Conservation (phyloP, 345 rosid species). For the Anastatica hierochuntica region DNA sequence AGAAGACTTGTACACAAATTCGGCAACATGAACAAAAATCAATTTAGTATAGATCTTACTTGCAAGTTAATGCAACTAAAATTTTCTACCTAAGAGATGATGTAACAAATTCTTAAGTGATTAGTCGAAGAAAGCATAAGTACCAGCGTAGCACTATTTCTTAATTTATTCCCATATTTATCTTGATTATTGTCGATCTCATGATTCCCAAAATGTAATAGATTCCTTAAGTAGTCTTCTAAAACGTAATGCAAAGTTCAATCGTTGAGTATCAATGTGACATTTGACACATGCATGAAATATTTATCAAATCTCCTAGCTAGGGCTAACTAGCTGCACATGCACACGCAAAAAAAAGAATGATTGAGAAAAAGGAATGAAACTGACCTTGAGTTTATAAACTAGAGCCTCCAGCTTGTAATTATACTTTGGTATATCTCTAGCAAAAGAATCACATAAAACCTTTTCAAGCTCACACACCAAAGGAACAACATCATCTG, state of each 20-base stretch:
- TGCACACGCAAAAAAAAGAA: not conserved
- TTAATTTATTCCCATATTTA: too few species aligned
- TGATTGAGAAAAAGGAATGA: not conserved
- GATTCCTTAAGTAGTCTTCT: too few species aligned
- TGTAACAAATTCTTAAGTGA: too few species aligned
- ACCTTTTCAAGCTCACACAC: constrained; percentile 42
- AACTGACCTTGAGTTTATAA: constrained; percentile 56
- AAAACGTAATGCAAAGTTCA: not conserved
- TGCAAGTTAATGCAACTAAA: too few species aligned
- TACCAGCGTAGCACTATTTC: too few species aligned
- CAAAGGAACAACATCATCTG: constrained; percentile 43
- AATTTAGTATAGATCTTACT: too few species aligned
- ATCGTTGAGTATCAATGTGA: not conserved
- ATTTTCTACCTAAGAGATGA: too few species aligned
- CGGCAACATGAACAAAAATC: too few species aligned
- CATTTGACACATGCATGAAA: not conserved
- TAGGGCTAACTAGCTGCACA: not conserved
- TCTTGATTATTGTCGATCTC: too few species aligned
- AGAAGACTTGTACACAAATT: too few species aligned
- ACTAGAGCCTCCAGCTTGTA: constrained; percentile 51
- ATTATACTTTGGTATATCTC: constrained; percentile 61
- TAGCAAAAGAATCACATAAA: constrained; percentile 40
- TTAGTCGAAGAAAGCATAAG: too few species aligned
- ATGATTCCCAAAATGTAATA: too few species aligned
- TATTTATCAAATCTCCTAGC: not conserved